These are phyloP conservation scores for Nannochloropsis salina DNA, from an alignment of 108 stramenopile genomes.

Conservation along the genomic window DNA sequence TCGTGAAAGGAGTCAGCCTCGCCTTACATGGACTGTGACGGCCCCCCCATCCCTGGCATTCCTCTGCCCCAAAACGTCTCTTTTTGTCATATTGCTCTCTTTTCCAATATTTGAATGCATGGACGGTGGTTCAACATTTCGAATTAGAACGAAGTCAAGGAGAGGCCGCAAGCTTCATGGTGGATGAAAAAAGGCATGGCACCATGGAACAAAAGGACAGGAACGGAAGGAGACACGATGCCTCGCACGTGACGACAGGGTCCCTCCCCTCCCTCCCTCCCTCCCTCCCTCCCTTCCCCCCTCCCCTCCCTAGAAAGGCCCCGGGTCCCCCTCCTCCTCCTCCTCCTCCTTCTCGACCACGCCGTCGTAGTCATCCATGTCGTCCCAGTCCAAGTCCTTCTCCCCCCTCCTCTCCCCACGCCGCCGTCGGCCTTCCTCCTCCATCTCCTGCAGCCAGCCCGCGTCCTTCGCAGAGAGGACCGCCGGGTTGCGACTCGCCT, in stretches of 20 bases:
- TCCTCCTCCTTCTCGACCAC: neutral
- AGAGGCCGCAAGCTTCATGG: neutral
- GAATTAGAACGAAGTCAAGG: neutral
- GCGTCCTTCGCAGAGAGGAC: neutral
- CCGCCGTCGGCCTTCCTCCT: neutral
- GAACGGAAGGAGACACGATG: neutral
- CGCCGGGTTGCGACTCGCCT: neutral
- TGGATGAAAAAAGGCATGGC: neutral
- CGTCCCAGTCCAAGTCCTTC: neutral
- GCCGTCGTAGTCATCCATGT: neutral
- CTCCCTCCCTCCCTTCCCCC: neutral
- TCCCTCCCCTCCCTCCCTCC: neutral
- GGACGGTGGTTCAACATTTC: neutral
- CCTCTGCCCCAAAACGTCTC: neutral
- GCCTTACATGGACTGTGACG: too few species aligned
- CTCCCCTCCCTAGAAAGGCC: neutral
- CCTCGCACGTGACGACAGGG: neutral
- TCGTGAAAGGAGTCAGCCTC: too few species aligned
- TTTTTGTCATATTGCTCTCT: neutral
- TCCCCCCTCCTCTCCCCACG: neutral
- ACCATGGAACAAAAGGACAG: neutral
- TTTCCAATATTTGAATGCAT: neutral
- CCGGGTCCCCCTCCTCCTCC: neutral
- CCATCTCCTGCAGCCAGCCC: conserved; percentile 11
- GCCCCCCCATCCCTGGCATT: neutral